Evolutionary conservation across 805 yeast genomes (phyloP), one percentile per base, ranked within the genome.

Genomic region (Schwanniomyces yamadae): DNA sequence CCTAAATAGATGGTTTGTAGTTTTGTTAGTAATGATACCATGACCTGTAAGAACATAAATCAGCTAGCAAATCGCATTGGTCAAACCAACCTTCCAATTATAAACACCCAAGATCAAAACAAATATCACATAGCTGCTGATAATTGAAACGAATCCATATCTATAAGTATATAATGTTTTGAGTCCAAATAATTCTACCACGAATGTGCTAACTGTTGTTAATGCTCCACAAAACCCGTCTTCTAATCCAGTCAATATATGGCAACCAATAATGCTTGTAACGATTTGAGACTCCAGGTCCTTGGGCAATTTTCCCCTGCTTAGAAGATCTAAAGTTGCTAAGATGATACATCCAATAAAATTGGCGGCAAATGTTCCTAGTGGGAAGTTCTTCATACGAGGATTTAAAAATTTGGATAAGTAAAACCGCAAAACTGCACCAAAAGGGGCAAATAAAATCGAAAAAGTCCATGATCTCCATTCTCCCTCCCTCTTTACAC

Each of bases 161-260:
- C 56, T 39, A 36, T 78, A 73, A 4, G 77, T 59, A 39, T 61
- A 41, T 11, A 51, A 24, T 4, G 66, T 34, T 37, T 53, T 39
- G 26, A 59, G 31, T 1, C 52, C 54, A 42, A 48, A 67, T 24
- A 86, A 56, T 55, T 89, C 97, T 27, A 74, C 78, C 6, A 84
- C 71, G 46, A 88, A 84, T 0, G 96, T 84, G 37, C 91, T 81
- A 25, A 86, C 75, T 0, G 96, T 85, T 25, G 87, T 78, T 33
- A 83, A 57, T 2, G 77, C 71, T 1, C 90, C 95, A 51, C 87
- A 80, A 40, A 75, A 79, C 0, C 95, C 95, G 46, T 77, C 75
- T 13, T 61, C 66, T 2, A 84, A 51, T 0, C 83, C 89, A 6
- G 47, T 42, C 1, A 82, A 48, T 3, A 78, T 74, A 25, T 75